Evolutionary conservation across 2,329 filamentous ascomycete species (phyloP), one percentile per base, ranked within the genome.

Genomic region (Fusarium papillatum): DNA sequence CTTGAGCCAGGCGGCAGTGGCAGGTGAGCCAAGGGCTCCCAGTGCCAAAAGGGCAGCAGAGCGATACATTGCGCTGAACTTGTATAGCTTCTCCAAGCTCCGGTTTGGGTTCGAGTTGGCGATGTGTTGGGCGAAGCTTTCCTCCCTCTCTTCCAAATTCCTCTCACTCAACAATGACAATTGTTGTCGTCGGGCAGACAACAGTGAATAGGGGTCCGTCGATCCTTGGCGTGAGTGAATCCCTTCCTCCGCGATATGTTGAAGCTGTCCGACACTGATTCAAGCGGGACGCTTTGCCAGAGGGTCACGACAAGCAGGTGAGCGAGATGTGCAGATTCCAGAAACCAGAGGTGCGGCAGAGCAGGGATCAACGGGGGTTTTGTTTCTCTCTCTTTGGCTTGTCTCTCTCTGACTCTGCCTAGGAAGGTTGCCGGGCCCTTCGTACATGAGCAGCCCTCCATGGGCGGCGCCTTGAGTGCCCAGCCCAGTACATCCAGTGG

Each of bases 11-110:
- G 75, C 77, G 34, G 76, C 73, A 26, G 72, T 24, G 29, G 69
- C 79, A 41, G 75, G 69, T 9, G 78, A 74, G 61, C 70, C 71
- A 29, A 83, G 46, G 64, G 76, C 78, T 71, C 77, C 78, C 24
- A 78, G 68, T 24, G 78, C 76, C 26, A 82, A 39, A 66, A 83
- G 59, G 38, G 76, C 26, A 57, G 74, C 22, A 22, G 74, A 65
- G 13, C 66, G 73, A 70, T 71, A 70, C 78, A 80, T 80, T 10
- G 48, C 57, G 46, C 5, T 48, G 43, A 7, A 36, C 62, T 16
- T 48, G 36, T 67, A 24, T 67, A 31, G 22, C 22, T 55, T 53
- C 24, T 31, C 11, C 39, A 38, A 66, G 19, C 31, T 65, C 55
- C 41, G 61, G 48, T 34, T 61, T 46, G 26, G 29, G n/a, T 64